These are phyloP conservation scores for Aspergillus steynii DNA, from an alignment of 495 filamentous ascomycete species.

Conservation along the genomic window DNA sequence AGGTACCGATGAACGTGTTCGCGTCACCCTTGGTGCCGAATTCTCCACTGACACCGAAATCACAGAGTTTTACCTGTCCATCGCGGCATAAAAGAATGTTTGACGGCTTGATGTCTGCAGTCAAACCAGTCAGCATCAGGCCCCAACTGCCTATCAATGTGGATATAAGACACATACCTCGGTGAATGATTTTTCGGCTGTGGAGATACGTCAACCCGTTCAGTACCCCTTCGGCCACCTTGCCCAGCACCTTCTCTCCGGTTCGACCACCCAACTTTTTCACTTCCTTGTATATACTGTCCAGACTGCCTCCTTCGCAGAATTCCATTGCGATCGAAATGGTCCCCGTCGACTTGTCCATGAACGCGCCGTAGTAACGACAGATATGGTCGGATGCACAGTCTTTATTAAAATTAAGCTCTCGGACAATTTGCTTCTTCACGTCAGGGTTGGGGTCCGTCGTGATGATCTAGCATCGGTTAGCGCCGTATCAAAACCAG, in stretches of 20 bases:
- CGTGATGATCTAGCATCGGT: conserved; percentile 76
- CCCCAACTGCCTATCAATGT: background rate
- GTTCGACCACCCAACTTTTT: conserved; percentile 92
- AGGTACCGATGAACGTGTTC: conserved; percentile 98
- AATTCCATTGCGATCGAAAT: conserved; percentile 99
- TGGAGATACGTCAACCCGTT: conserved; percentile 96
- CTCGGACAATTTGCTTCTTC: conserved; percentile 95
- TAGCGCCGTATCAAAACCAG: conserved; percentile 12
- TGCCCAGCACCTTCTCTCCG: conserved; percentile 97
- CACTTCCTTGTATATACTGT: conserved; percentile 95
- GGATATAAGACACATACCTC: conserved; percentile 48
- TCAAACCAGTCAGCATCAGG: conserved; percentile 7
- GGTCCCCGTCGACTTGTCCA: conserved; percentile 87
- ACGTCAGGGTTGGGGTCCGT: conserved; percentile 97
- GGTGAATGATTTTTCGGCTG: conserved; percentile 93
- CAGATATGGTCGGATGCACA: conserved; percentile 94
- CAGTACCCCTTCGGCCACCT: conserved; percentile 93
- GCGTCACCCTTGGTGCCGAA: conserved; percentile 98
- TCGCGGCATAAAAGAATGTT: conserved; percentile 93
- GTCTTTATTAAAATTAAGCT: conserved; percentile 95
- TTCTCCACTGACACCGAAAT: conserved; percentile 96
- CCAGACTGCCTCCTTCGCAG: conserved; percentile 92
- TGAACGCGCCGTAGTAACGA: conserved; percentile 94
- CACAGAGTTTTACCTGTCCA: conserved; percentile 95
- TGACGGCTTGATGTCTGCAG: conserved; percentile 88